A percentile compares a stretch with the other conserved stretches of the same genome.
Evolutionary conservation across 2,329 filamentous ascomycete genomes (phyloP).

Genomic region (Zymoseptoria passerinii): DNA sequence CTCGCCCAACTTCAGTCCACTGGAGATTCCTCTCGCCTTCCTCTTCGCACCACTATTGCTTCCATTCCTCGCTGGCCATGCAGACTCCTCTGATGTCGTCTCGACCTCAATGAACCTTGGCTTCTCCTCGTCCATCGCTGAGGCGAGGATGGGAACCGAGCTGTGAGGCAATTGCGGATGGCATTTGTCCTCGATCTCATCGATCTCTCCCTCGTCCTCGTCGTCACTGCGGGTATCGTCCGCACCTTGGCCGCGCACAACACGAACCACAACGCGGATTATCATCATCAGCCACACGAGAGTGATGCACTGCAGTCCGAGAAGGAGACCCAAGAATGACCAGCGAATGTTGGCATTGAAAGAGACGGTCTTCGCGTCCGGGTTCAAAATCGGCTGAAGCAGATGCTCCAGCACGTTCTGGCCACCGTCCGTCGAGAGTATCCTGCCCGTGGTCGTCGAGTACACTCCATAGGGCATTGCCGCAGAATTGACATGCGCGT

Average conservation of each 20-base stretch:
- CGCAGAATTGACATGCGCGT: slow-evolving; percentile 50
- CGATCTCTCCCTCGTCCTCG: slow-evolving; percentile 60
- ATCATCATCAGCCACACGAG: slow-evolving; percentile 89
- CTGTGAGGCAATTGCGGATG: slow-evolving; percentile 17
- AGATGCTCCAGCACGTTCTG: slow-evolving; percentile 48
- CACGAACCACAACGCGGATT: slow-evolving; percentile 68
- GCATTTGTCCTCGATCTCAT: slow-evolving; percentile 32
- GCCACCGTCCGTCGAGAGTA: slow-evolving; percentile 45
- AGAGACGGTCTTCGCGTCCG: slow-evolving; percentile 63
- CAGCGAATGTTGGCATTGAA: slow-evolving; percentile 67
- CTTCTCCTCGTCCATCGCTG: slow-evolving; percentile 15
- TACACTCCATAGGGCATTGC: slow-evolving; percentile 66
- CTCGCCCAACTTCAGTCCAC: slow-evolving; percentile 50
- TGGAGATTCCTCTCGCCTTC: slow-evolving; percentile 49
- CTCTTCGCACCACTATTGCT: slow-evolving; percentile 28
- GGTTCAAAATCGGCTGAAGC: slow-evolving; percentile 63
- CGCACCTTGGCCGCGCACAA: slow-evolving; percentile 66
- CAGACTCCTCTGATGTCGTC: slow-evolving; percentile 62
- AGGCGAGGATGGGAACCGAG: slow-evolving; percentile 4
- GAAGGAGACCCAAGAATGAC: slow-evolving; percentile 67
- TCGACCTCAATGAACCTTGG: slow-evolving; percentile 53
- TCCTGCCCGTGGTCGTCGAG: slow-evolving; percentile 44
- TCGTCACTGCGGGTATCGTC: slow-evolving; percentile 85
- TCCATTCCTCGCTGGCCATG: slow-evolving; percentile 17
- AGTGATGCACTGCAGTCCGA: slow-evolving; percentile 71